Evolutionary conservation across 306 rosid genomes (phyloP).

Genomic region (barrel medic (Medicago truncatula)): MtrunA17r5.0-ANR NC_053044.1:31877501-31878000

Average conservation of each 20-base stretch:
- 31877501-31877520: not conserved
- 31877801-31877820: slow-evolving; percentile 96
- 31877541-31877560: not conserved
- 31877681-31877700: no score
- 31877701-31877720: no score
- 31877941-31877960: slow-evolving; percentile 99
- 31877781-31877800: slow-evolving; percentile 73
- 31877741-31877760: no score
- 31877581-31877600: not conserved
- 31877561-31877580: not conserved
- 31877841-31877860: slow-evolving; percentile 98
- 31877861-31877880: slow-evolving; percentile 50
- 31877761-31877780: no score
- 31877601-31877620: not conserved
- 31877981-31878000: not conserved
- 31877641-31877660: no score
- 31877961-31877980: slow-evolving; percentile 72
- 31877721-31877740: no score
- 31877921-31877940: slow-evolving; percentile 65
- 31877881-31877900: slow-evolving; percentile 56
- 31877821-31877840: slow-evolving; percentile 72
- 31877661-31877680: no score
- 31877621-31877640: no score
- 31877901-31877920: slow-evolving; percentile 97
- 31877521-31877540: not conserved